Base-by-base conservation (phyloP, 2,329 filamentous ascomycete genomes). In the Cladosporium sp. region DNA sequence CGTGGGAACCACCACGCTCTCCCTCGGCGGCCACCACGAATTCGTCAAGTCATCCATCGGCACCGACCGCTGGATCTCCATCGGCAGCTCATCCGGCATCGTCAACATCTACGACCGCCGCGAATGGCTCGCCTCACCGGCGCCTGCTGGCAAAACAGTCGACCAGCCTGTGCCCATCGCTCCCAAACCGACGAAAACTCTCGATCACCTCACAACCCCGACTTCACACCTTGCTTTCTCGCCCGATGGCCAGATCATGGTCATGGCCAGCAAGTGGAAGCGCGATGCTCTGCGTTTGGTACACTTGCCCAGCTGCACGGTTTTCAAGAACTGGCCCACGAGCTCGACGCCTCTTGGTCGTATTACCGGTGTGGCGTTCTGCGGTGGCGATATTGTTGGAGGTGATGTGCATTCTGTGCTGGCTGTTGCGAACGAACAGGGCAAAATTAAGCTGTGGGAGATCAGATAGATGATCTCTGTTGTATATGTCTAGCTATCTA, bases 241-340 rank as follows among this genome's bases (percentile, higher is more conserved):
- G 13, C 84, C 87, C 0, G 92, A 97, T 67, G 90, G 90, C 1
- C 93, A 98, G 71, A 72, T 97, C 43, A 72, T 98, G 58, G 88
- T 84, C 0, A 90, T 97, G 74, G 87, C 83, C 35, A 94, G 88
- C 69, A 80, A 80, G 55, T 86, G 86, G 78, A 95, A 95, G 77
- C 85, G 85, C 65, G 90, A 96, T 70, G 88, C 91, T 0, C 72
- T 98, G 67, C 79, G 86, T 62, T 72, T 98, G 57, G 89, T 92
- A 27, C 93, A 98, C 69, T 72, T 98, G 58, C 91, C 92, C 0
- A 91, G 82, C 59, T 95, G 90, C 68, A 95, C 90, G 1, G 88
- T 97, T 16, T 98, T 93, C 76, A 83, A 85, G 62, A 98, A 98
- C 70, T 98, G 93, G 93, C 93, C 93, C 19, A 98, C 92, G 48